These are phyloP conservation scores for Senna siamea DNA, from an alignment of 306 rosid genomes.

Conservation along the genomic window DNA sequence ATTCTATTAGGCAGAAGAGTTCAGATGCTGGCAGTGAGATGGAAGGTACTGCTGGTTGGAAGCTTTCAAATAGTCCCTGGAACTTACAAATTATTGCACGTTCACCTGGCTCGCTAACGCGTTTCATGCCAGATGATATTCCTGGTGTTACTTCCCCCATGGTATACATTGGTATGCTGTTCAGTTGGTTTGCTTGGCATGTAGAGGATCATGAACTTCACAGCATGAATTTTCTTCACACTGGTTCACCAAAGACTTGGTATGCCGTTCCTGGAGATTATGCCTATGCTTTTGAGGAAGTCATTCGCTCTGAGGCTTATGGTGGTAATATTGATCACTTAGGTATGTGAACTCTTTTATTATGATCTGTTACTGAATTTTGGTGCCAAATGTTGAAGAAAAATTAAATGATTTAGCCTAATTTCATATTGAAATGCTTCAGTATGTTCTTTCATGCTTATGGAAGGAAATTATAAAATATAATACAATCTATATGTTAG, in stretches of 20 bases:
- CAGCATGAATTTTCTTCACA: conserved; percentile 95
- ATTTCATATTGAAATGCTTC: conserved; percentile 21
- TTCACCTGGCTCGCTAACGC: conserved; percentile 96
- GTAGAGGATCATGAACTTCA: conserved; percentile 99
- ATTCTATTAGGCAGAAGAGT: conserved; percentile 54
- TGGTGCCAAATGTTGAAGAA: no score
- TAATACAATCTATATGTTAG: no score
- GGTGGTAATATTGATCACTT: conserved; percentile 82
- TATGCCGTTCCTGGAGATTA: conserved; percentile 93
- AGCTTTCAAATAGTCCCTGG: conserved; percentile 98
- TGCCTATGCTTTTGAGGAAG: conserved; percentile 91
- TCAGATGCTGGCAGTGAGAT: conserved; percentile 54
- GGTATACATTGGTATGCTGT: conserved; percentile 97
- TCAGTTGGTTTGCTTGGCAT: conserved; percentile 99
- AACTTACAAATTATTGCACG: conserved; percentile 96
- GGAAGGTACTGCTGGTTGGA: conserved; percentile 99
- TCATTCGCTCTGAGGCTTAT: conserved; percentile 71
- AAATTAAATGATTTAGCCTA: conserved; percentile 30
- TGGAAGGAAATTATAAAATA: no score
- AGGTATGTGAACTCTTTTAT: conserved; percentile 59
- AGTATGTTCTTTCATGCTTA: no score
- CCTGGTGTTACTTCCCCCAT: conserved; percentile 99
- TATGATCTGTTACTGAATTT: conserved; percentile 31
- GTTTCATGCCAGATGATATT: conserved; percentile 98
- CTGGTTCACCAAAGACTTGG: conserved; percentile 98